Evolutionary conservation across 805 yeast genomes (phyloP).

Genomic region (Yamadazyma akitaensis): DNA sequence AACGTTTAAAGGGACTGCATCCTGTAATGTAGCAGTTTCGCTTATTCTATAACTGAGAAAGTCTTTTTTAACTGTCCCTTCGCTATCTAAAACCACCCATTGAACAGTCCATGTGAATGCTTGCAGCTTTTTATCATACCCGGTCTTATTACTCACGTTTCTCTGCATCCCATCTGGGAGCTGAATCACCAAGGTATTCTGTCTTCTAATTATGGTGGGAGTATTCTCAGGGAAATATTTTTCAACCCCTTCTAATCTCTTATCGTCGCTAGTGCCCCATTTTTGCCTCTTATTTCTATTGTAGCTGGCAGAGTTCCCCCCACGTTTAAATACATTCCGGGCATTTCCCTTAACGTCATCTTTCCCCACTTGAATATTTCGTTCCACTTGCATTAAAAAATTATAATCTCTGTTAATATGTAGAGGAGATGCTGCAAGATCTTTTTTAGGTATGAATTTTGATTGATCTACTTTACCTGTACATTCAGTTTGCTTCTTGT

Average conservation of each 20-base stretch:
- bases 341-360: slow-evolving; percentile 44
- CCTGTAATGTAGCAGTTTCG: slow-evolving; percentile 33
- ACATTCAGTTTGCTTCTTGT: slow-evolving; percentile 62
- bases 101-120: slow-evolving; percentile 78
- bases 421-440: slow-evolving; percentile 35
- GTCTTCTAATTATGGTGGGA: slow-evolving; percentile 35
- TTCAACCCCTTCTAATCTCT: slow-evolving; percentile 20
- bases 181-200: slow-evolving; percentile 63
- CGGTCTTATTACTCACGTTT: slow-evolving; percentile 58
- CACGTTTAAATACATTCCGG: slow-evolving; percentile 40
- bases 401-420: slow-evolving; percentile 82
- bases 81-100: slow-evolving; percentile 48
- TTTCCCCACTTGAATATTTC: slow-evolving; percentile 59
- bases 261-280: slow-evolving; percentile 21
- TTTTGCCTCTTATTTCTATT: slow-evolving; percentile 20
- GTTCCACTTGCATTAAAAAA: slow-evolving; percentile 57
- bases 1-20: slow-evolving; percentile 41
- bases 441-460: slow-evolving; percentile 48
- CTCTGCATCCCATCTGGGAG: slow-evolving; percentile 77
- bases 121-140: slow-evolving; percentile 61
- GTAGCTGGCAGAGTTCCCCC: slow-evolving; percentile 12
- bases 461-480: slow-evolving; percentile 64
- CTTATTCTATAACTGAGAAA: slow-evolving; percentile 43
- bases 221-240: slow-evolving; percentile 26
- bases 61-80: slow-evolving; percentile 23